A percentile compares a stretch with the other conserved stretches of the same genome.
Evolutionary conservation across 768 basidiomycete species (phyloP).

Genomic region (Amanita polypyramis): DNA sequence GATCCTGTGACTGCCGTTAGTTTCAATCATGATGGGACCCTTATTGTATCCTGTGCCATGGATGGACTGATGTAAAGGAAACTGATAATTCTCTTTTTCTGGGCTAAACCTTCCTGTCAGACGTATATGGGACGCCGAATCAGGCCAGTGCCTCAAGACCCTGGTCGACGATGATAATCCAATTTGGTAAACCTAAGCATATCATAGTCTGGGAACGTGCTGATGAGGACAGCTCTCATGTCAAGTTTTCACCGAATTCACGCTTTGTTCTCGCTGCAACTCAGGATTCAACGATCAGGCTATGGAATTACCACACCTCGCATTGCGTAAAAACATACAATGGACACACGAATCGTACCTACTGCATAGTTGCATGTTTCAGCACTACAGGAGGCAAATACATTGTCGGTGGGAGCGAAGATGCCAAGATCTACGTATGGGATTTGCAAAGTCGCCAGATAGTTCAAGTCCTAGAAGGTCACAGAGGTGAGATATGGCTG

Average conservation of each 20-base stretch:
- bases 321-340: conserved; percentile 89
- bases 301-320: conserved; percentile 91
- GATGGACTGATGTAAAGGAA: conserved; percentile 85
- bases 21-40: conserved; percentile 91
- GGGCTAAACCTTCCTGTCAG: conserved; percentile 26
- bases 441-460: conserved; percentile 76
- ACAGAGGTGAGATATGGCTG: conserved; percentile 48
- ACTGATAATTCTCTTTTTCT: background rate
- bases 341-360: conserved; percentile 81
- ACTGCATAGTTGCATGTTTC: conserved; percentile 67
- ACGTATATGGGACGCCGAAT: conserved; percentile 95
- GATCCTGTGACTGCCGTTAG: conserved; percentile 93
- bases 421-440: conserved; percentile 82
- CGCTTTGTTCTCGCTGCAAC: conserved; percentile 84
- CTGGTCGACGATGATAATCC: conserved; percentile 95
- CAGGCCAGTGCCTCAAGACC: conserved; percentile 96
- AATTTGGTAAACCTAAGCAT: conserved; percentile 47
- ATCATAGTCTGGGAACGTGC: background rate
- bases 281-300: conserved; percentile 86
- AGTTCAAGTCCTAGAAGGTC: conserved; percentile 66
- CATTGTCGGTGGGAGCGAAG: conserved; percentile 86
- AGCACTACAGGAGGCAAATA: conserved; percentile 49
- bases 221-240: conserved; percentile 53
- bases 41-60: conserved; percentile 92
- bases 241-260: conserved; percentile 88